Evolutionary conservation across 768 basidiomycete species (phyloP), one percentile per base, ranked within the genome.

Genomic region (Leccinum variicolor): DNA sequence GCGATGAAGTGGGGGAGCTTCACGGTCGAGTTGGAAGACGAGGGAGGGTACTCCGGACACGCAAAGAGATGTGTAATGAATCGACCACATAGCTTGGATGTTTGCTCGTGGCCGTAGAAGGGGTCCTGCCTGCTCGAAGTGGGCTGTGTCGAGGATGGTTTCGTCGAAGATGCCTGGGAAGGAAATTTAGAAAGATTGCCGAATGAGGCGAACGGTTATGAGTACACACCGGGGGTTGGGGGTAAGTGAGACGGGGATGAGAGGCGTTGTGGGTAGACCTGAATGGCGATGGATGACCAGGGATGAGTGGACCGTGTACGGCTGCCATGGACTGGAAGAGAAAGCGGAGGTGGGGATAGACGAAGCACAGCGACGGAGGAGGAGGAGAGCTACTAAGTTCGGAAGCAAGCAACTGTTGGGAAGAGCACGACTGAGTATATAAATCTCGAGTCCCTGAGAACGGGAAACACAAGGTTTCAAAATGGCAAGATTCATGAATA

Each of bases 51-150:
- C 59, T 94, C 90, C 3, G 93, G 94, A 67, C 94, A 96, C 0
- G 86, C 84, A 67, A 94, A 95, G 0, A 94, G 79, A 53, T 91
- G 87, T 0, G 87, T 87, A 21, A 96, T 92, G 69, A 94, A 95
- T 0, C 89, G 80, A 0, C 81, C 85, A 52, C 87, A 85, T 48
- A 92, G 73, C 19, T 82, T 81, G 0, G 92, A 86, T 0, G 84
- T 76, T 21, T 76, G 74, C 69, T 91, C 90, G 69, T 94, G 89
- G 39, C 94, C 92, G 59, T 72, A 71, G 28, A 71, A 72, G 57
- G 61, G 66, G 26, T 72, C 71, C 8, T 64, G 63, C 9, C 69
- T 65, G 8, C 56, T 57, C 0, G 66, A 59, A 0, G 60, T 53
- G 4, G 71, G 72, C 54, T 74, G 72, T 3, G 70, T 71, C 7